Percentiles rank a stretch among this genome's conserved stretches.
These are phyloP conservation scores for Penicillium sp. DNA, from an alignment of 2,329 filamentous ascomycete species.

Conservation along the genomic window DNA sequence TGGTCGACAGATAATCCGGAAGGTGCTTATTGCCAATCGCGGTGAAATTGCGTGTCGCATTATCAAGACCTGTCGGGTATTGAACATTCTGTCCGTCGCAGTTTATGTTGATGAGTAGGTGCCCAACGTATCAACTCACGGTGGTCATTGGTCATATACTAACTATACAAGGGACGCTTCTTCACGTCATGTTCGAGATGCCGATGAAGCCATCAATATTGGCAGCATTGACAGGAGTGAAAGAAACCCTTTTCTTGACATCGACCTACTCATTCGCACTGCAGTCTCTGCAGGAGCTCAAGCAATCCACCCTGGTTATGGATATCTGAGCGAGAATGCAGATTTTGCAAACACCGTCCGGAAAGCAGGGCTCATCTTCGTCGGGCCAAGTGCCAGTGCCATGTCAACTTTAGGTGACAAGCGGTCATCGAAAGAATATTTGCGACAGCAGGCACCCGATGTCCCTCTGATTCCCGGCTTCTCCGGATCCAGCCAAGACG, in stretches of 20 bases:
- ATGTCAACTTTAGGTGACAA: slow-evolving; percentile 36
- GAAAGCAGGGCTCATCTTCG: slow-evolving; percentile 31
- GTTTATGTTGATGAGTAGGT: slow-evolving; percentile 21
- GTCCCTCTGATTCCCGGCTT: slow-evolving; percentile 30
- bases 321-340: slow-evolving; percentile 35
- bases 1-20: slow-evolving; percentile 19
- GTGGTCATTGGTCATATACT: background rate
- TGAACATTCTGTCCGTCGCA: slow-evolving; percentile 20
- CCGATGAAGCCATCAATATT: slow-evolving; percentile 31
- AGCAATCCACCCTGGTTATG: slow-evolving; percentile 36
- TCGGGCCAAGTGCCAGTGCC: slow-evolving; percentile 29
- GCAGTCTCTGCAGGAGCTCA: slow-evolving; percentile 15
- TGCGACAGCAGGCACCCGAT: slow-evolving; percentile 16
- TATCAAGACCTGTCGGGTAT: slow-evolving; percentile 21
- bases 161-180: slow-evolving; percentile 21
- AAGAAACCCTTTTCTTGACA: slow-evolving; percentile 14
- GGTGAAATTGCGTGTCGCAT: slow-evolving; percentile 31
- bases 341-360: slow-evolving; percentile 26
- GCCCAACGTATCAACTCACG: background rate
- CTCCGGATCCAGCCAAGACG: slow-evolving; percentile 10
- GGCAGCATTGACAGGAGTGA: slow-evolving; percentile 17
- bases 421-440: slow-evolving; percentile 23
- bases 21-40: slow-evolving; percentile 26
- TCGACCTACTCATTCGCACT: slow-evolving; percentile 17
- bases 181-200: slow-evolving; percentile 29